These are phyloP conservation scores for Pseudozyma pruni DNA, from an alignment of 1,284 basidiomycete species.

Conservation along the genomic window DNA sequence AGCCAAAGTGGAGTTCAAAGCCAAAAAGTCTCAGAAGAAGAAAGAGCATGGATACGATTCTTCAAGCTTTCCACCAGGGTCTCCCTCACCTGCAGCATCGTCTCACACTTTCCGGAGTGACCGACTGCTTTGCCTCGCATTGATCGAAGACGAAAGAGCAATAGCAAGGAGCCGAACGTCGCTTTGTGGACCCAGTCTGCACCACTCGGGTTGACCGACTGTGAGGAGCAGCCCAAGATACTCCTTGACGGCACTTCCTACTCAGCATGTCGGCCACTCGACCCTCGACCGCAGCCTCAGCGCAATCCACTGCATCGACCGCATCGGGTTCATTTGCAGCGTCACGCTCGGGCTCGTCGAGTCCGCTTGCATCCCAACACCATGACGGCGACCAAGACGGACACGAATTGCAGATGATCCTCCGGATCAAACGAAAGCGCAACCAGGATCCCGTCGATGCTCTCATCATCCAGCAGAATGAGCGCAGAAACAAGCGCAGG, in stretches of 20 bases:
- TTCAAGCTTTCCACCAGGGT: not conserved
- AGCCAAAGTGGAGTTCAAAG: conserved; percentile 4
- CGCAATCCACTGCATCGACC: conserved; percentile 16
- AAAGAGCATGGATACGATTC: conserved; percentile 6
- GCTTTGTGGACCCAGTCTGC: too few relatives aligned
- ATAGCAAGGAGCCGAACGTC: too few relatives aligned
- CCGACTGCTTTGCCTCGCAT: too few relatives aligned
- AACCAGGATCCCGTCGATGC: conserved; percentile 61
- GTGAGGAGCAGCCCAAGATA: not conserved
- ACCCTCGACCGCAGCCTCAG: conserved; percentile 10
- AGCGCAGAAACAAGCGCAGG: conserved; percentile 34
- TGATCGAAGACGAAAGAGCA: too few relatives aligned
- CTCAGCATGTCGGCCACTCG: conserved; percentile 19
- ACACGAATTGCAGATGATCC: conserved; percentile 40
- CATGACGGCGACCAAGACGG: conserved; percentile 22
- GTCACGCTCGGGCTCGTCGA: conserved; percentile 24
- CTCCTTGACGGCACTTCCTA: not conserved
- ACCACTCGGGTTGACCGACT: too few relatives aligned
- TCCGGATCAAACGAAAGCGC: conserved; percentile 64
- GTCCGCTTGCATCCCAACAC: conserved; percentile 22
- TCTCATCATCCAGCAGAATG: conserved; percentile 52
- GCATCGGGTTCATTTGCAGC: conserved; percentile 14
- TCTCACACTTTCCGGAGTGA: too few relatives aligned
- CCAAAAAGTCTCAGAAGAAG: conserved; percentile 5
- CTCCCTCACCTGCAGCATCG: too few relatives aligned